These are phyloP conservation scores for Xylaria sp. DNA, from an alignment of 2,329 filamentous ascomycete genomes.

Conservation along the genomic window DNA sequence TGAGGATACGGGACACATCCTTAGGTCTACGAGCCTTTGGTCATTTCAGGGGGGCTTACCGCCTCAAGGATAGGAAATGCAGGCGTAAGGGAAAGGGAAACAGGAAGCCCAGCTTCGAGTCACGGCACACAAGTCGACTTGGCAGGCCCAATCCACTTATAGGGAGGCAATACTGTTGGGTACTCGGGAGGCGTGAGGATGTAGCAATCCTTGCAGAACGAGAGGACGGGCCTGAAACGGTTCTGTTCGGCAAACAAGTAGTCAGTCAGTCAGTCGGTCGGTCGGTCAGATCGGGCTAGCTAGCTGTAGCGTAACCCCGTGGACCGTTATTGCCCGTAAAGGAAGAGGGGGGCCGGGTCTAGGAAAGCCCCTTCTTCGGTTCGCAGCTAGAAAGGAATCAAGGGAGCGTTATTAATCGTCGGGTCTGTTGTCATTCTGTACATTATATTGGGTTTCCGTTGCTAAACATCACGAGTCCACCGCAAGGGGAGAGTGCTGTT, in stretches of 20 bases:
- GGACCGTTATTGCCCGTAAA: conserved; percentile 1
- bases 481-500: neutral
- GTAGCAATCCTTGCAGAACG: conserved; percentile 23
- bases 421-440: conserved; percentile 18
- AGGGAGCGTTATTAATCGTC: conserved; percentile 3
- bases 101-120: conserved; percentile 19
- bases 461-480: conserved; percentile 8
- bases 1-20: conserved; percentile 18
- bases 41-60: conserved; percentile 9
- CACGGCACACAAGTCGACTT: conserved; percentile 15
- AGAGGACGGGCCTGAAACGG: conserved; percentile 25
- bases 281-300: conserved; percentile 1
- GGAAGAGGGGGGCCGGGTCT: neutral
- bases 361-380: neutral
- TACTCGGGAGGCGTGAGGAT: conserved; percentile 16
- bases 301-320: neutral
- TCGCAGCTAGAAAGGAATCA: neutral
- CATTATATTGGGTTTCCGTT: conserved; percentile 16
- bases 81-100: conserved; percentile 9
- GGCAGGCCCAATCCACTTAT: conserved; percentile 14
- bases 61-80: conserved; percentile 9
- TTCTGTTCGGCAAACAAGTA: conserved; percentile 10
- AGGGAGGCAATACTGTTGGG: conserved; percentile 13
- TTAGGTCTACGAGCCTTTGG: conserved; percentile 18
- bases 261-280: too few species aligned